phyloP scores from a whole-genome alignment of 108 stramenopile genomes.

The Licmophora abbreviata region DNA sequence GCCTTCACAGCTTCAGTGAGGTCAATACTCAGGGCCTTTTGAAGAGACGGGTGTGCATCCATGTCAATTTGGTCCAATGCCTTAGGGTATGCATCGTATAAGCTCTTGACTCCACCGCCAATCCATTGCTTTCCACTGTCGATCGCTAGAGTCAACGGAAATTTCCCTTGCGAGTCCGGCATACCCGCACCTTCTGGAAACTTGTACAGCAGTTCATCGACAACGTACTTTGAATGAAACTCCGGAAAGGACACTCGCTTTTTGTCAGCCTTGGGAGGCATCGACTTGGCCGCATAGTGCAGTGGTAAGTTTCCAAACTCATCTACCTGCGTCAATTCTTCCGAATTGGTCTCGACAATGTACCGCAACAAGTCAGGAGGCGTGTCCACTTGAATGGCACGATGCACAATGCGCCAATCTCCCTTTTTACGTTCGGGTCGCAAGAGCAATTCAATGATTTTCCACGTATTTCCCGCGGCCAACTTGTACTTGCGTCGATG shows the following conservation, averaged over 20 bases:
- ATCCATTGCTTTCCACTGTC: conserved; percentile 79
- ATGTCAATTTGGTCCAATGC: conserved; percentile 57
- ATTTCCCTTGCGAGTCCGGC: conserved; percentile 42
- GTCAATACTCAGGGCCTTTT: conserved; percentile 42
- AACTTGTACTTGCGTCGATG: conserved; percentile 68
- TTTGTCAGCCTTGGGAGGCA: conserved; percentile 12
- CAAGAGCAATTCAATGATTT: conserved; percentile 64
- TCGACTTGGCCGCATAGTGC: conserved; percentile 71
- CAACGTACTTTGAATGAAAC: conserved; percentile 74
- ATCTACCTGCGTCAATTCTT: conserved; percentile 63
- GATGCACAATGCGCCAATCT: conserved; percentile 57
- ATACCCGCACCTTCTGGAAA: conserved; percentile 72
- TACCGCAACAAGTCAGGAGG: conserved; percentile 79
- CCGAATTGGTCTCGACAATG: conserved; percentile 81
- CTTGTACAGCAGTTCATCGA: conserved; percentile 78
- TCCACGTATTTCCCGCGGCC: conserved; percentile 80
- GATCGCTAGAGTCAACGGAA: conserved; percentile 66
- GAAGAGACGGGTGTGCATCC: conserved; percentile 39
- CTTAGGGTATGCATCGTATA: conserved; percentile 70
- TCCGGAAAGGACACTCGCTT: conserved; percentile 25
- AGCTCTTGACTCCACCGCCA: conserved; percentile 71
- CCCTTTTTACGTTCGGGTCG: conserved; percentile 8
- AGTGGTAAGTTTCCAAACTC: conserved; percentile 56
- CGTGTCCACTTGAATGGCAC: conserved; percentile 65
- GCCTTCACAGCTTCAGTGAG: conserved; percentile 21